phyloP scores from a whole-genome alignment of 1,284 basidiomycete genomes.

The Boletus sp. region DNA sequence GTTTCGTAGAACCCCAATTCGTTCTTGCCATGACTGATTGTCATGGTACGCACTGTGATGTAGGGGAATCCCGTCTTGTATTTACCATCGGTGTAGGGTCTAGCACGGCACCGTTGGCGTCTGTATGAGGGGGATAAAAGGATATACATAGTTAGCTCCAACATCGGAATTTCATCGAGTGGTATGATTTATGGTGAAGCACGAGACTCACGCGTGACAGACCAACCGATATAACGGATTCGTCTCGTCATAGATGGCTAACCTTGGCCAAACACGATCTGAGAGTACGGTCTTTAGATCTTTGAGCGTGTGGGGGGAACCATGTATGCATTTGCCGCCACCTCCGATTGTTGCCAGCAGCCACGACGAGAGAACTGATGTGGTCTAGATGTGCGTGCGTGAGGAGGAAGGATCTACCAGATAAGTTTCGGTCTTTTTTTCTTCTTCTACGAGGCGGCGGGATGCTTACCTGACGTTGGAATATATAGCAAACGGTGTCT shows the following conservation, averaged over 20 bases:
- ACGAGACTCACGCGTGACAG: slow-evolving; percentile 53
- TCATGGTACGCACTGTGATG: slow-evolving; percentile 63
- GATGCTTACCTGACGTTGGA: too few relatives aligned
- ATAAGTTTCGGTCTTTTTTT: too few relatives aligned
- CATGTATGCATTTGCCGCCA: too few relatives aligned
- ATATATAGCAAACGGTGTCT: too few relatives aligned
- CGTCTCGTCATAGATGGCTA: slow-evolving; percentile 70
- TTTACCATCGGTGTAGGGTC: slow-evolving; percentile 43
- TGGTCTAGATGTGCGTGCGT: too few relatives aligned
- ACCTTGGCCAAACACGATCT: slow-evolving; percentile 77
- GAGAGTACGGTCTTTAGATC: slow-evolving; percentile 74
- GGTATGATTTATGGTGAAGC: neutral
- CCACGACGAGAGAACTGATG: too few relatives aligned
- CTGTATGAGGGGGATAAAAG: neutral
- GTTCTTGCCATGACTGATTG: slow-evolving; percentile 69
- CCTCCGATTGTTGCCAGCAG: too few relatives aligned
- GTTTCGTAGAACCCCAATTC: slow-evolving; percentile 59
- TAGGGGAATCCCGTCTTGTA: slow-evolving; percentile 53
- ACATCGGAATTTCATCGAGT: slow-evolving; percentile 8
- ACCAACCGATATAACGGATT: slow-evolving; percentile 56
- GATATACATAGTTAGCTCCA: slow-evolving; percentile 5
- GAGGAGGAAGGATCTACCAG: too few relatives aligned
- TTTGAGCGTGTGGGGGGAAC: slow-evolving; percentile 58
- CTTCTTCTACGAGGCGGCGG: too few relatives aligned
- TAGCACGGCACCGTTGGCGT: slow-evolving; percentile 16